These are phyloP conservation scores for Xylaria telfairii DNA, from an alignment of 495 filamentous ascomycete species.

Conservation along the genomic window DNA sequence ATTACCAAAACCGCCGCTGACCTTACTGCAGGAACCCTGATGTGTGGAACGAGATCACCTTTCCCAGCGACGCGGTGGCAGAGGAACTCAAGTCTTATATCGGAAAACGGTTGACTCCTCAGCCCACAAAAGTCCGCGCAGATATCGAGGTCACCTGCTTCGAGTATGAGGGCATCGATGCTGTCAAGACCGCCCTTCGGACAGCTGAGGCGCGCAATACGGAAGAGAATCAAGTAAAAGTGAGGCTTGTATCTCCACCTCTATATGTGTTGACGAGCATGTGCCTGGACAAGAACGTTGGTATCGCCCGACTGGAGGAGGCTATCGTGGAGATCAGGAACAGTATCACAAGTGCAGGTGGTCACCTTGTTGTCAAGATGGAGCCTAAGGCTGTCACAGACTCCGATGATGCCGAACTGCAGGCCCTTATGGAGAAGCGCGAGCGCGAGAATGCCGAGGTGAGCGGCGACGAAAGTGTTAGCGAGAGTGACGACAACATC, in stretches of 20 bases:
- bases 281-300: conserved; percentile 87
- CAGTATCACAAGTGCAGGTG: conserved; percentile 75
- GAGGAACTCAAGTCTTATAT: conserved; percentile 92
- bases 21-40: conserved; percentile 75
- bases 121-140: conserved; percentile 96
- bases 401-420: conserved; percentile 94
- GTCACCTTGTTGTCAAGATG: conserved; percentile 89
- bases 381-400: conserved; percentile 98
- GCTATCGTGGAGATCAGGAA: conserved; percentile 83
- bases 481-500: conserved; percentile 84
- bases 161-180: conserved; percentile 97
- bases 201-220: conserved; percentile 90
- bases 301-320: conserved; percentile 81
- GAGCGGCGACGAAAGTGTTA: conserved; percentile 92
- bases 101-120: conserved; percentile 91
- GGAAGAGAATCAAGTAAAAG: conserved; percentile 89
- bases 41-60: conserved; percentile 90
- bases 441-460: conserved; percentile 97
- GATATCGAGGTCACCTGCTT: conserved; percentile 99
- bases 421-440: conserved; percentile 98
- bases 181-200: conserved; percentile 88
- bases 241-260: conserved; percentile 92
- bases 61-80: conserved; percentile 84
- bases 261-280: conserved; percentile 90
- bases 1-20: conserved; percentile 19